Evolutionary conservation across 768 basidiomycete species (phyloP).

Genomic region (Russula sp.): DNA sequence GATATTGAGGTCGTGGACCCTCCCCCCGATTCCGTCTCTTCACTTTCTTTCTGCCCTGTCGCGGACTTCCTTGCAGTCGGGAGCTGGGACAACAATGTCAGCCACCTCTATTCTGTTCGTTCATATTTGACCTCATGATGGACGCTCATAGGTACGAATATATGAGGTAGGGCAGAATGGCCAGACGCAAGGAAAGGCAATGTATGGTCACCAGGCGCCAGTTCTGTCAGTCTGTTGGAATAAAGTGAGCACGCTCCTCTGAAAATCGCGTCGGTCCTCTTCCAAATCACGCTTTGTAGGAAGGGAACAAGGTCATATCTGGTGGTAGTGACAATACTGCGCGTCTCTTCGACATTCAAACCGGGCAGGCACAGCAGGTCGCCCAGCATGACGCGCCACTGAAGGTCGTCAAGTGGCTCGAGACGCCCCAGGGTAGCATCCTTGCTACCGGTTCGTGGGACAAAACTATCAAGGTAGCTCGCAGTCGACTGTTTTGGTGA

Average conservation of each 20-base stretch:
- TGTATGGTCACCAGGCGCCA: constrained; percentile 87
- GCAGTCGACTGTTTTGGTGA: background rate
- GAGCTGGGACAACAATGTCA: constrained; percentile 89
- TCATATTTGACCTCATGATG: background rate
- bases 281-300: constrained; percentile 38
- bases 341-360: constrained; percentile 86
- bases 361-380: constrained; percentile 74
- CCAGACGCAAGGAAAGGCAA: constrained; percentile 81
- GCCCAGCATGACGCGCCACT: constrained; percentile 89
- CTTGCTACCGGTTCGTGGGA: constrained; percentile 97
- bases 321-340: constrained; percentile 93
- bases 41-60: constrained; percentile 73
- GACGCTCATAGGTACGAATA: constrained; percentile 60
- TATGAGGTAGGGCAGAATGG: constrained; percentile 82
- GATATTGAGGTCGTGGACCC: constrained; percentile 78
- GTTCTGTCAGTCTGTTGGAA: constrained; percentile 88
- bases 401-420: constrained; percentile 74
- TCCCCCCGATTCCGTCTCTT: constrained; percentile 82
- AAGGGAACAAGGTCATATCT: constrained; percentile 85
- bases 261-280: background rate
- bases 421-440: constrained; percentile 65
- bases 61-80: constrained; percentile 89
- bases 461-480: constrained; percentile 82
- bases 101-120: constrained; percentile 21
- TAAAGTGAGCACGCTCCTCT: constrained; percentile 48